A percentile compares a stretch with the other conserved stretches of the same genome.
Evolutionary conservation across 2,329 filamentous ascomycete genomes (phyloP).

Genomic region (Raffaelea ambrosiae): DNA sequence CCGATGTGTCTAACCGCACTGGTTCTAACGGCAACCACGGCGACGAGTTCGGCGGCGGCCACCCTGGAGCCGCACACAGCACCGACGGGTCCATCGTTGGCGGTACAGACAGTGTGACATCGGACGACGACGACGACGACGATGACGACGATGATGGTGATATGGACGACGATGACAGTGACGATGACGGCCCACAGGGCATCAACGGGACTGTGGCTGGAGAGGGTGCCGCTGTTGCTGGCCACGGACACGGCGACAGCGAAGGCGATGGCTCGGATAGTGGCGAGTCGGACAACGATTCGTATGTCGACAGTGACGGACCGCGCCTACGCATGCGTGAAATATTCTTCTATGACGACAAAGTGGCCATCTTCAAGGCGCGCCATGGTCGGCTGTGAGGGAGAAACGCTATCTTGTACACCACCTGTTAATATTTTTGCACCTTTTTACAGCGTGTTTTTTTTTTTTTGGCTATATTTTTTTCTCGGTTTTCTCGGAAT

Average conservation of each 20-base stretch:
- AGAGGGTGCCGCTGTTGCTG: constrained; percentile 15
- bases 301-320: constrained; percentile 36
- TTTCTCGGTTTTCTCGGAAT: too few relatives aligned
- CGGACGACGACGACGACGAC: constrained; percentile 31
- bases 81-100: constrained; percentile 13
- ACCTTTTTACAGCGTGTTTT: too few relatives aligned
- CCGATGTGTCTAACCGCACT: constrained; percentile 20
- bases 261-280: constrained; percentile 13
- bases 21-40: background rate
- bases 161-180: constrained; percentile 13
- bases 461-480: too few relatives aligned
- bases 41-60: constrained; percentile 13
- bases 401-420: too few relatives aligned
- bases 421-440: too few relatives aligned
- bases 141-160: constrained; percentile 12
- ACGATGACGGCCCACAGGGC: constrained; percentile 15
- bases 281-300: constrained; percentile 38
- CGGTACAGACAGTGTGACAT: constrained; percentile 7
- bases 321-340: constrained; percentile 57
- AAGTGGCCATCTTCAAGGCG: constrained; percentile 71
- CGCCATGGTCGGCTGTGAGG: constrained; percentile 47
- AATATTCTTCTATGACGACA: constrained; percentile 79
- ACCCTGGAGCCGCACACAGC: constrained; percentile 14
- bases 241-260: constrained; percentile 19
- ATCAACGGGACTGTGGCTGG: constrained; percentile 17